Conservation (phyloP, 495 filamentous ascomycete species). For the Hamigera avellanea region DNA sequence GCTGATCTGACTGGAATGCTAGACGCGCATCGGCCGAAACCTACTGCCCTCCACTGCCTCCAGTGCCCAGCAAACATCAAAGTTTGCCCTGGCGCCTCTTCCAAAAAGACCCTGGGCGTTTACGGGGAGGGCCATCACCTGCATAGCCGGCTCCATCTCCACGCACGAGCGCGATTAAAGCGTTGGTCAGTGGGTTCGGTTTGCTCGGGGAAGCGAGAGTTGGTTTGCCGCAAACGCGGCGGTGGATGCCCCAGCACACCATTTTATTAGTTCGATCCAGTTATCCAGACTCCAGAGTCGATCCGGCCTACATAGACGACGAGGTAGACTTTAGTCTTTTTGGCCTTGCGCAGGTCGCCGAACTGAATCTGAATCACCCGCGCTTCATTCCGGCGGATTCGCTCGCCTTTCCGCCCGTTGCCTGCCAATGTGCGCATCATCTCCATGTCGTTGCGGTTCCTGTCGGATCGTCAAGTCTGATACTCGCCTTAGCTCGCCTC, state of each 20-base stretch:
- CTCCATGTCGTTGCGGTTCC: slow-evolving; percentile 16
- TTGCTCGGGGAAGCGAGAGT: slow-evolving; percentile 12
- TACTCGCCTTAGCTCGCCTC: slow-evolving; percentile 12
- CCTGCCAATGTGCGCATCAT: slow-evolving; percentile 27
- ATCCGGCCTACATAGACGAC: slow-evolving; percentile 6
- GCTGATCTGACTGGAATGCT: background rate
- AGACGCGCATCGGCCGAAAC: too few relatives aligned
- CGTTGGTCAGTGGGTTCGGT: slow-evolving; percentile 4
- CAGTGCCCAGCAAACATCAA: background rate
- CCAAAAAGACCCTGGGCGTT: background rate
- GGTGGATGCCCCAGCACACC: slow-evolving; percentile 7
- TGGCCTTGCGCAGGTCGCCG: slow-evolving; percentile 17
- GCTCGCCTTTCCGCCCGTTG: background rate
- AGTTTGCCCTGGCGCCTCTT: too few relatives aligned
- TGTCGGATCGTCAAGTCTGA: slow-evolving; percentile 20
- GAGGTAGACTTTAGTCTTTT: slow-evolving; percentile 9
- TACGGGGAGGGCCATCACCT: slow-evolving; percentile 1
- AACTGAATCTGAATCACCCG: slow-evolving; percentile 9
- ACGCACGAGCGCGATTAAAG: slow-evolving; percentile 1
- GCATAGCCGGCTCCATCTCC: slow-evolving; percentile 1
- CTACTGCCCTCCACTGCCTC: background rate
- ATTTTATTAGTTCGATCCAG: too few relatives aligned
- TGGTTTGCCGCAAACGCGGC: slow-evolving; percentile 16
- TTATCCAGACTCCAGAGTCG: slow-evolving; percentile 5
- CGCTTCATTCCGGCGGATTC: background rate